Evolutionary conservation across 2,329 filamentous ascomycete genomes (phyloP).

Genomic region (Aspergillus ochraceus): DNA sequence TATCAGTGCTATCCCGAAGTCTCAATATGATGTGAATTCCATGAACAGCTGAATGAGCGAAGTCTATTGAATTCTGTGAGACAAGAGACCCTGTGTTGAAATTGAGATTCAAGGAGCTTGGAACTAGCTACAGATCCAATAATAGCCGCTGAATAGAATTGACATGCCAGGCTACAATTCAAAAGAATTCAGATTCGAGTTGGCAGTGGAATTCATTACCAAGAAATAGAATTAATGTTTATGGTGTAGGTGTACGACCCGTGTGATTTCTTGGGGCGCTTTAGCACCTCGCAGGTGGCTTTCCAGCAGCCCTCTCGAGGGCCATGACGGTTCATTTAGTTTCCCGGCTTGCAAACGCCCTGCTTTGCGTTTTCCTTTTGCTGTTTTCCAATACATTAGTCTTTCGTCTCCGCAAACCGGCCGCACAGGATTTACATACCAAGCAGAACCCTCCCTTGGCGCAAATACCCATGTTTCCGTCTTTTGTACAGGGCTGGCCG

Average conservation of each 20-base stretch:
- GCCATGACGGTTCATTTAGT: background rate
- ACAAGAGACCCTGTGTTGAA: background rate
- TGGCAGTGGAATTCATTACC: too few relatives aligned
- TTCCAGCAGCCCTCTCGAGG: background rate
- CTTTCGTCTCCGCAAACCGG: background rate
- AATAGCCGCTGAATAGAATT: too few relatives aligned
- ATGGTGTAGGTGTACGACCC: background rate
- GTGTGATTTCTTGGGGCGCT: too few relatives aligned
- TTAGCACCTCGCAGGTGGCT: background rate
- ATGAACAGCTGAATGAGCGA: too few relatives aligned
- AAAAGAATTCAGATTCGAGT: too few relatives aligned
- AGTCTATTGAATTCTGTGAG: too few relatives aligned
- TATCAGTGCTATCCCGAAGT: slow-evolving; percentile 16
- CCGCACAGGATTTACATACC: background rate
- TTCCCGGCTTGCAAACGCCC: slow-evolving; percentile 2
- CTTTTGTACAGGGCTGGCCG: slow-evolving; percentile 10
- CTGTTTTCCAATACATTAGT: background rate
- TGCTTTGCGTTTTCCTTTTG: slow-evolving; percentile 4
- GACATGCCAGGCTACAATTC: too few relatives aligned
- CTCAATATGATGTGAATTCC: background rate
- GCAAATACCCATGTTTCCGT: slow-evolving; percentile 12
- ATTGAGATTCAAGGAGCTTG: too few relatives aligned
- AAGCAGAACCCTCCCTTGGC: slow-evolving; percentile 9
- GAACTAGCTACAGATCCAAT: too few relatives aligned
- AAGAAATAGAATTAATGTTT: background rate